phyloP scores from a whole-genome alignment of 768 basidiomycete genomes.

The Pulveroboletus sp. region DNA sequence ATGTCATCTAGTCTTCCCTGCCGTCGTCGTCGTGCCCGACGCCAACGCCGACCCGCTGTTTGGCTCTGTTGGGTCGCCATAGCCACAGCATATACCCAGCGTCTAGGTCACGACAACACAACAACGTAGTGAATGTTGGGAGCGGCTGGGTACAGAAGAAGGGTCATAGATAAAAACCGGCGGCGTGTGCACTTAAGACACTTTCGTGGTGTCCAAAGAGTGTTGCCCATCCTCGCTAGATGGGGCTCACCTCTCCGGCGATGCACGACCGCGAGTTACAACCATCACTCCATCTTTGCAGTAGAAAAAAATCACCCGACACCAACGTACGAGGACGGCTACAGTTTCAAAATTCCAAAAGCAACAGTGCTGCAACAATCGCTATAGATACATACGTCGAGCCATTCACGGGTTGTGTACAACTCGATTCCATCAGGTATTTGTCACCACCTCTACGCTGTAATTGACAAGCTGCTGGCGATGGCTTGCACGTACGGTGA shows the following conservation, averaged over 20 bases:
- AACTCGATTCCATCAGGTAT: constrained; percentile 41
- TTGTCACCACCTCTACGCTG: constrained; percentile 43
- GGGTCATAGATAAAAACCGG: constrained; percentile 16
- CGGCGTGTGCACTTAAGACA: constrained; percentile 28
- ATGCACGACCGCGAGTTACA: constrained; percentile 49
- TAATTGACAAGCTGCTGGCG: constrained; percentile 37
- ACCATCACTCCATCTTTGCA: constrained; percentile 48
- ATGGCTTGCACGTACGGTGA: constrained; percentile 42
- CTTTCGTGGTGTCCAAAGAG: constrained; percentile 16
- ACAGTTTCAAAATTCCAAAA: constrained; percentile 55
- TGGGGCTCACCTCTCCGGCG: constrained; percentile 17
- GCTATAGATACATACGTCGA: constrained; percentile 44
- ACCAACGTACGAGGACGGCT: not conserved
- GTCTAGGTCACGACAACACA: constrained; percentile 1
- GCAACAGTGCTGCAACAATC: constrained; percentile 40
- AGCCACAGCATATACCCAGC: not conserved
- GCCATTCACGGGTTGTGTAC: constrained; percentile 38
- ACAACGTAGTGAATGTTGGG: constrained; percentile 4
- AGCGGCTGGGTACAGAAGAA: constrained; percentile 3
- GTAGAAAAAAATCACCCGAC: constrained; percentile 3
- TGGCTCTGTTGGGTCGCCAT: constrained; percentile 23
- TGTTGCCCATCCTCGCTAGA: constrained; percentile 14
- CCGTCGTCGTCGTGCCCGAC: constrained; percentile 10
- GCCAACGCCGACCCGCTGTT: constrained; percentile 13
- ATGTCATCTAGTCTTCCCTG: constrained; percentile 39